phyloP scores from a whole-genome alignment of 257 asterid genomes.

The Rubia yunnanensis region DNA sequence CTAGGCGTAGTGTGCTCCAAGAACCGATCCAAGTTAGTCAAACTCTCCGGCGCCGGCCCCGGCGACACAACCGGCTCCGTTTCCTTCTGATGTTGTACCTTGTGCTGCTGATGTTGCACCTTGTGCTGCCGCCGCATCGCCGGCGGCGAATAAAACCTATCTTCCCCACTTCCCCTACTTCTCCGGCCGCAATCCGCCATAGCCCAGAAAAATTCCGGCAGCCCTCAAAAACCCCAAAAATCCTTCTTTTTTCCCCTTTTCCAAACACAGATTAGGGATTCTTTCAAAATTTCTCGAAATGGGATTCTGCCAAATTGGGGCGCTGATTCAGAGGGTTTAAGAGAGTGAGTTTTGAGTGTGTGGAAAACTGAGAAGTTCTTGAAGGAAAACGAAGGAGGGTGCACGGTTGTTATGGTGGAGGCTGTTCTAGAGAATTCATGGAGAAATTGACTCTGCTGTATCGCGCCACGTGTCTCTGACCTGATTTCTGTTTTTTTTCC shows the following conservation, averaged over 20 bases:
- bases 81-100: neutral
- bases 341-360: neutral
- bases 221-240: neutral
- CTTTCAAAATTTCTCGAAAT: neutral
- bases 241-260: neutral
- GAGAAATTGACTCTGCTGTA: neutral
- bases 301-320: neutral
- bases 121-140: conserved; percentile 58
- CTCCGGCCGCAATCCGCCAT: conserved; percentile 25
- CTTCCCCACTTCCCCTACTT: conserved; percentile 47
- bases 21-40: conserved; percentile 70
- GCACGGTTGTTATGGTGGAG: conserved; percentile 7
- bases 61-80: neutral
- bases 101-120: conserved; percentile 33
- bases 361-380: neutral
- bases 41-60: neutral
- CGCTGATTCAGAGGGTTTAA: neutral
- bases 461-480: neutral
- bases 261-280: neutral
- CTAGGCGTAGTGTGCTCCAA: conserved; percentile 72
- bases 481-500: neutral
- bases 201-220: conserved; percentile 17
- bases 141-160: conserved; percentile 76
- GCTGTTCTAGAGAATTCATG: conserved; percentile 7
- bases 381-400: neutral